Base-by-base conservation (phyloP, 2,329 filamentous ascomycete species). In the Harringtonia aguacate region DNA sequence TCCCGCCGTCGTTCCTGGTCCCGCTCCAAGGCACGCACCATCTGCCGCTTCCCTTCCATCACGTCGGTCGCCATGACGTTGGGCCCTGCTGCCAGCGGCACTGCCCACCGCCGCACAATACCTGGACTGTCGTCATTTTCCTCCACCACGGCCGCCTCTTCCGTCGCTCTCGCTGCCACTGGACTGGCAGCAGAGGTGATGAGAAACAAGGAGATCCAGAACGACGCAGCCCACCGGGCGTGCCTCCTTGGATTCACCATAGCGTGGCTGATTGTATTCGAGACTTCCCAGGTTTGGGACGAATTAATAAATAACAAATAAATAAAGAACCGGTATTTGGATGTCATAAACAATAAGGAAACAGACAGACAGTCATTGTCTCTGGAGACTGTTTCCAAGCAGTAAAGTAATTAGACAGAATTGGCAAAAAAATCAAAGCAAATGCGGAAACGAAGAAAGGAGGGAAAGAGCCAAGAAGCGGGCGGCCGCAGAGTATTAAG, bases 171-270 rank as follows among this genome's bases (percentile, higher is more conserved):
- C 24, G 6, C 24, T 48, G 55, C 54, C 48, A 50, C 51, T 42
- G 52, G 50, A 22, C 38, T 28, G 20, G 29, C 20, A 4, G 29
- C 31, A 8, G 34, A 21, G 15, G 38, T 27, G 24, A 46, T 44
- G 4, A 56, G 41, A 36, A 58, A 42, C 14, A 57, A 46, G 13
- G 56, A 49, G 43, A 56, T 52, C 29, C 46, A 46, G 28, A 57
- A 46, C 22, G 44, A 46, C 36, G 38, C 42, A 9, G 36, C 28
- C 36, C 42, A 33, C 31, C 42, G 46, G 27, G 20, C 34, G 13
- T 29, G 46, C n/a, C 18, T 34, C 30, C 20, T 40, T 28, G 38
- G 41, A 30, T 31, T 45, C 17, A 42, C 22, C 46, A 47, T 47
- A 8, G 14, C 12, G 18, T 21, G 31, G 30, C 4, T 20, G 14